A percentile compares a stretch with the other conserved stretches of the same genome.
Conservation (phyloP, 2,329 filamentous ascomycete species). For the Pyrenochaeta sp. region DNA sequence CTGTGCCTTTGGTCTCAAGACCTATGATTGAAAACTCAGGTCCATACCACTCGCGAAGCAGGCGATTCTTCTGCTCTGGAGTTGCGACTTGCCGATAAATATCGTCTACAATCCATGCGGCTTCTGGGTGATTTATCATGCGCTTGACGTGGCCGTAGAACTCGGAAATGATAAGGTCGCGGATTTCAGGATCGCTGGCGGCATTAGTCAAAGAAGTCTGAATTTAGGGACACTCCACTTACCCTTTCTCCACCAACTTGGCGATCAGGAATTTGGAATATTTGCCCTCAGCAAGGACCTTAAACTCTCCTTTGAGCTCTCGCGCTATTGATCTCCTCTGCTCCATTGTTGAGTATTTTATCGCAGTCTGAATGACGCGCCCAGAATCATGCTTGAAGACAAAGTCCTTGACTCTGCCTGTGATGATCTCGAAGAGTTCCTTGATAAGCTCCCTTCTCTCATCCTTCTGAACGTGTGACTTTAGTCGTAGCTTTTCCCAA, state of each 20-base stretch:
- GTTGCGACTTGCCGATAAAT: constrained; percentile 91
- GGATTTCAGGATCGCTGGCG: constrained; percentile 78
- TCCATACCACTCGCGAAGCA: constrained; percentile 96
- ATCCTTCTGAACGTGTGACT: constrained; percentile 90
- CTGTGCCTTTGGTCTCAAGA: constrained; percentile 54
- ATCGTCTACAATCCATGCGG: constrained; percentile 97
- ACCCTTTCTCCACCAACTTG: constrained; percentile 88
- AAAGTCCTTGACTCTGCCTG: constrained; percentile 90
- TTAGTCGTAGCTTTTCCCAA: constrained; percentile 91
- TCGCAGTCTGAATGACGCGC: constrained; percentile 93
- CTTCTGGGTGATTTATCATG: constrained; percentile 94
- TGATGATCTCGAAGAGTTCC: constrained; percentile 91
- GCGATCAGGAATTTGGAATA: constrained; percentile 98
- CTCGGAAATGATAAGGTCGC: constrained; percentile 88
- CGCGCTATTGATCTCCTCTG: constrained; percentile 86
- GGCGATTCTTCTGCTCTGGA: constrained; percentile 80
- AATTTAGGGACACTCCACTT: constrained; percentile 13
- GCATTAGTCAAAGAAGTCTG: constrained; percentile 16
- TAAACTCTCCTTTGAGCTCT: constrained; percentile 86
- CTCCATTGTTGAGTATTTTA: constrained; percentile 90
- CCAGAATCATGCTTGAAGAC: constrained; percentile 98
- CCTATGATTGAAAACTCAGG: constrained; percentile 88
- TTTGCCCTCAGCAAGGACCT: constrained; percentile 86
- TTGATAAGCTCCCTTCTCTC: constrained; percentile 86
- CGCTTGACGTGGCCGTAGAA: constrained; percentile 94